Evolutionary conservation across 139 green algal genomes (phyloP).

Genomic region (Chlamydomonas incerta): DNA sequence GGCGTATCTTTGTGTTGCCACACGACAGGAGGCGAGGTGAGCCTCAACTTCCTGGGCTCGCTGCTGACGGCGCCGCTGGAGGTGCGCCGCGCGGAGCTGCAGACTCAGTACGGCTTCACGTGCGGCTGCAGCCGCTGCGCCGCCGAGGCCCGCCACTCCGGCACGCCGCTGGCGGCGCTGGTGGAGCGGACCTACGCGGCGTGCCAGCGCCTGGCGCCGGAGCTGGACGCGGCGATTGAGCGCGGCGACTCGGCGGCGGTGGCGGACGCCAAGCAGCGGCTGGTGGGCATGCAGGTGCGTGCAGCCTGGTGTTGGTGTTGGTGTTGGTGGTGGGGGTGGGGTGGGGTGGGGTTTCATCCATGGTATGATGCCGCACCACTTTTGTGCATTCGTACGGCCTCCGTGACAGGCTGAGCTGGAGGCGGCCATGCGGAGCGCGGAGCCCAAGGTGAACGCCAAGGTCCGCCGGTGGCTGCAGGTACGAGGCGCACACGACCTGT

Average conservation of each 20-base stretch:
- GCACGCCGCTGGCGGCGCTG: neutral
- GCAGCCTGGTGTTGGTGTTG: no score
- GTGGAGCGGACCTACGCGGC: neutral
- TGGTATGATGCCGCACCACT: no score
- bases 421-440: constrained; percentile 26
- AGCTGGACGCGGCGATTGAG: constrained; percentile 18
- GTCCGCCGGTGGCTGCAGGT: constrained; percentile 51
- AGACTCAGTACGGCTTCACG: constrained; percentile 55
- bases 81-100: constrained; percentile 50
- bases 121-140: constrained; percentile 50
- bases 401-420: constrained; percentile 41
- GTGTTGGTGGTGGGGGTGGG: no score
- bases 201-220: neutral
- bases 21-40: constrained; percentile 45
- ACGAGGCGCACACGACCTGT: no score
- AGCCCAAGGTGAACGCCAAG: constrained; percentile 37
- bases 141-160: constrained; percentile 16
- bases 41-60: constrained; percentile 52
- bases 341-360: no score
- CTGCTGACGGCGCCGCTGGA: constrained; percentile 49
- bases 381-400: no score
- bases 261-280: constrained; percentile 13
- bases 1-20: no score
- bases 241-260: neutral
- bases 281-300: constrained; percentile 28